Percentiles rank a stretch among this genome's conserved stretches.
These are phyloP conservation scores for Aspergillus olivimuriae DNA, from an alignment of 495 filamentous ascomycete species.

Conservation along the genomic window DNA sequence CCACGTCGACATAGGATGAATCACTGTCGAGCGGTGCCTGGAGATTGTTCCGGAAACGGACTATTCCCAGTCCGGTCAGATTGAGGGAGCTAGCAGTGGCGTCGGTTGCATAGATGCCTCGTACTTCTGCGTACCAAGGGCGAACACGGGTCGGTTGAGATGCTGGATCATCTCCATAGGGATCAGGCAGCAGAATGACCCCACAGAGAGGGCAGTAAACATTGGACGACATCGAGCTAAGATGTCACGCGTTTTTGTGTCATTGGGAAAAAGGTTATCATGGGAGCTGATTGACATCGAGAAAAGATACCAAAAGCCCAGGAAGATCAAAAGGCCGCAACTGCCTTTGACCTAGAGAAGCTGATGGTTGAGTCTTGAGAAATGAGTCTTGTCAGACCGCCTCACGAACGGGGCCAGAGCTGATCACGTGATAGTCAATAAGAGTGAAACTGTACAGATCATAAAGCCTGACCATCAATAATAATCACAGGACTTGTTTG, in stretches of 20 bases:
- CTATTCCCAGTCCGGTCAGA: slow-evolving; percentile 10
- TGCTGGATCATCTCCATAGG: slow-evolving; percentile 2
- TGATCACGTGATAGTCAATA: too few species aligned
- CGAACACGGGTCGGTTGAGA: slow-evolving; percentile 4
- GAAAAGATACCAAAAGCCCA: too few species aligned
- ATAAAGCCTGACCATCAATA: background rate
- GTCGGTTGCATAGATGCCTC: slow-evolving; percentile 7
- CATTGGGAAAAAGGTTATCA: too few species aligned
- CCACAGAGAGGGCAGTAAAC: slow-evolving; percentile 16
- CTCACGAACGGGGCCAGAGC: too few species aligned
- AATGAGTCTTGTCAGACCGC: too few species aligned
- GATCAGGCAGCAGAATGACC: slow-evolving; percentile 11
- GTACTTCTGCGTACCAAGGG: slow-evolving; percentile 16
- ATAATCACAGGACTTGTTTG: background rate
- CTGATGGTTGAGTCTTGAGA: too few species aligned
- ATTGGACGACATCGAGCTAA: slow-evolving; percentile 5
- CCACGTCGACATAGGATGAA: slow-evolving; percentile 9
- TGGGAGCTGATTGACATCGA: too few species aligned
- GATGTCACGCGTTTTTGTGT: background rate
- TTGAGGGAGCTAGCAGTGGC: background rate
- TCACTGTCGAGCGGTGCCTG: slow-evolving; percentile 3
- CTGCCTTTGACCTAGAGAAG: too few species aligned
- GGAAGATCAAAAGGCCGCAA: too few species aligned
- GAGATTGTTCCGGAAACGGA: background rate
- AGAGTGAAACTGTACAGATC: too few species aligned